These are phyloP conservation scores for Fusarium mexicanum DNA, from an alignment of 2,329 filamentous ascomycete genomes.

Conservation along the genomic window DNA sequence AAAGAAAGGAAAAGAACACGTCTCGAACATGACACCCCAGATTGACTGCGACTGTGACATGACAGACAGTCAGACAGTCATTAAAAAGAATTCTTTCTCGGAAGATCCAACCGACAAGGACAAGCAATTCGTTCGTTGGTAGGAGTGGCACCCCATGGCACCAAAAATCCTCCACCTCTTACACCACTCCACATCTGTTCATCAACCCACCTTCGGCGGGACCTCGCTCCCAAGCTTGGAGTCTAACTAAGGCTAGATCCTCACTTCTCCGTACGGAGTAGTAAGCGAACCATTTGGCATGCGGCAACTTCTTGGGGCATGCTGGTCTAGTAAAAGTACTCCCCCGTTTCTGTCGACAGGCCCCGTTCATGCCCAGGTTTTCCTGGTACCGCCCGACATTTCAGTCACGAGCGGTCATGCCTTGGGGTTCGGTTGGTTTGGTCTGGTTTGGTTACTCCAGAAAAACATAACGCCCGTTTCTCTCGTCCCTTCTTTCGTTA, in stretches of 20 bases:
- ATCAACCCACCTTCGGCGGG: conserved; percentile 45
- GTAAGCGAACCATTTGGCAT: conserved; percentile 45
- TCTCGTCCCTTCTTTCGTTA: conserved; percentile 30
- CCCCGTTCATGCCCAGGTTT: conserved; percentile 12
- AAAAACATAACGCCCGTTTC: conserved; percentile 34
- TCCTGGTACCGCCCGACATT: conserved; percentile 28
- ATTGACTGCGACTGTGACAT: conserved; percentile 1
- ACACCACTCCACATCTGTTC: conserved; percentile 44
- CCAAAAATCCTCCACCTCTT: conserved; percentile 41
- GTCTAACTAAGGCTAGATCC: conserved; percentile 40
- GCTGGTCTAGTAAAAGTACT: conserved; percentile 33
- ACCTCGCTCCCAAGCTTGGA: conserved; percentile 41
- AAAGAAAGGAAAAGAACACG: conserved; percentile 21
- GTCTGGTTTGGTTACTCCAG: conserved; percentile 20
- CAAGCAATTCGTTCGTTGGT: conserved; percentile 8
- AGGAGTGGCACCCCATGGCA: conserved; percentile 34
- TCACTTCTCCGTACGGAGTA: conserved; percentile 39
- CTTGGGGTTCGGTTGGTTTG: conserved; percentile 12
- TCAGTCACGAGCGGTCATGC: conserved; percentile 39
- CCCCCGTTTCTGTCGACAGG: conserved; percentile 29
- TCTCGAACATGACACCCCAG: conserved; percentile 24
- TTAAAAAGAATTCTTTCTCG: conserved; percentile 15
- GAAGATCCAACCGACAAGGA: conserved; percentile 35
- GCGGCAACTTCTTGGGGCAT: conserved; percentile 35
- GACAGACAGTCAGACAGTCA: conserved; percentile 18